These are phyloP conservation scores for Xylaria castorea DNA, from an alignment of 495 filamentous ascomycete genomes.

Conservation along the genomic window DNA sequence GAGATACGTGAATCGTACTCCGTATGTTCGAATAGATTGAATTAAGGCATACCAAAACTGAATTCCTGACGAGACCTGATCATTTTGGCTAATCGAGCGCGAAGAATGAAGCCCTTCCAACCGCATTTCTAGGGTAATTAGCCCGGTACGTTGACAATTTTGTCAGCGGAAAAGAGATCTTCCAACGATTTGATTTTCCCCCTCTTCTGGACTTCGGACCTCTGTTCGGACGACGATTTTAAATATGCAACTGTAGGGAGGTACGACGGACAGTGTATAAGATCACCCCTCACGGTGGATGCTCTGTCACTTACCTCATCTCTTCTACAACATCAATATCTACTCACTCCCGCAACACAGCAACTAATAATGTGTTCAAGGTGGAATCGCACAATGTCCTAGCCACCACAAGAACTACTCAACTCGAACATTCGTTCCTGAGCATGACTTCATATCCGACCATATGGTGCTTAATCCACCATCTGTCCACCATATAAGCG, in stretches of 20 bases:
- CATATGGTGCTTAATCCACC: neutral
- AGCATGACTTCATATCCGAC: neutral
- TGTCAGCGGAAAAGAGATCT: neutral
- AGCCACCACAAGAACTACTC: no score
- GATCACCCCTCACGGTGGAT: no score
- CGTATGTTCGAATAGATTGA: neutral
- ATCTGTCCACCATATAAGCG: neutral
- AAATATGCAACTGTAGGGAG: no score
- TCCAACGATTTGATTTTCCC: constrained; percentile 15
- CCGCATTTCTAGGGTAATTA: neutral
- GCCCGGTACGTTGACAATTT: neutral
- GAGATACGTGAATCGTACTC: neutral
- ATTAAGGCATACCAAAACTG: neutral
- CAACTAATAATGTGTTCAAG: neutral
- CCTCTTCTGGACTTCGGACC: neutral
- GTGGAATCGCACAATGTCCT: constrained; percentile 5
- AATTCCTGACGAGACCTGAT: neutral
- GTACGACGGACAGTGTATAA: no score
- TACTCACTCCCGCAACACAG: no score
- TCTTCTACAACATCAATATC: no score
- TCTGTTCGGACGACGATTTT: neutral
- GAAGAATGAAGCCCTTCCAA: neutral
- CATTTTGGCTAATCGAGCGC: neutral
- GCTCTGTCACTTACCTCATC: no score
- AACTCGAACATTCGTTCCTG: no score